phyloP scores from a whole-genome alignment of 257 asterid genomes.

The Henckelia pumila region DNA sequence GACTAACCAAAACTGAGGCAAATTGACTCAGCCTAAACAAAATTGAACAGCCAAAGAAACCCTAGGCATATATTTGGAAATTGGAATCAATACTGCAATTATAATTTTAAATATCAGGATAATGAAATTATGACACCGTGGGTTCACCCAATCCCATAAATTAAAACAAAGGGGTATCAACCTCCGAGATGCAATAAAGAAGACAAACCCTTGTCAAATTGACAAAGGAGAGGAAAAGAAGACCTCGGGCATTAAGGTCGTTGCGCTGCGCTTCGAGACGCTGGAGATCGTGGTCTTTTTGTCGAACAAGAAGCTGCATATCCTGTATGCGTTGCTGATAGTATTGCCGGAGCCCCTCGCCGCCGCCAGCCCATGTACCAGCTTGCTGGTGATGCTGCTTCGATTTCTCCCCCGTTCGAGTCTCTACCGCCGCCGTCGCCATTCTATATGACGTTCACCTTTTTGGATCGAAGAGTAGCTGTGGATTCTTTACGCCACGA shows the following conservation, averaged over 20 bases:
- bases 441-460: neutral
- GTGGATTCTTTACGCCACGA: neutral
- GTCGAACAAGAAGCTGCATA: conserved; percentile 64
- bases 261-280: conserved; percentile 81
- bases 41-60: neutral
- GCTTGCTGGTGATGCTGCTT: conserved; percentile 13
- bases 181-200: conserved; percentile 6
- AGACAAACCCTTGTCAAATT: conserved; percentile 1
- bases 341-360: conserved; percentile 35
- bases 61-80: neutral
- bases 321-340: conserved; percentile 65
- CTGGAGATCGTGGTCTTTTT: conserved; percentile 55
- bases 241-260: conserved; percentile 67
- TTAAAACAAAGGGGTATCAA: neutral
- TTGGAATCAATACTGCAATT: neutral
- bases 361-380: neutral
- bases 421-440: conserved; percentile 23
- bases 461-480: neutral
- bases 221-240: neutral
- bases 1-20: neutral
- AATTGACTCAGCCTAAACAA: neutral
- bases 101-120: too few species aligned
- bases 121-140: neutral
- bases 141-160: neutral
- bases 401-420: conserved; percentile 6